Evolutionary conservation across 2,329 filamentous ascomycete species (phyloP).

Genomic region (Tolypocladium album): DNA sequence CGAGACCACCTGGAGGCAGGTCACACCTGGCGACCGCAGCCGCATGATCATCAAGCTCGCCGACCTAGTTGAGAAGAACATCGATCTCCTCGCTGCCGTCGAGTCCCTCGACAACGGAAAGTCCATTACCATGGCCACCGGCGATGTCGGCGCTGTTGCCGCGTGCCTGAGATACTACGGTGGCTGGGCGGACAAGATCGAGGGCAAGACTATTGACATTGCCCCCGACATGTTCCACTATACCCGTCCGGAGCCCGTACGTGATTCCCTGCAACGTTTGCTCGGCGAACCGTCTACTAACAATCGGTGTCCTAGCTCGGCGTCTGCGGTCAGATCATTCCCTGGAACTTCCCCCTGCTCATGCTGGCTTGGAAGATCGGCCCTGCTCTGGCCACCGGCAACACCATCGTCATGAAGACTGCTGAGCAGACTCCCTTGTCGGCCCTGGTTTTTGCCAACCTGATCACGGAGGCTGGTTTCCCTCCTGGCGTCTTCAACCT

Average conservation of each 20-base stretch:
- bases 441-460: conserved; percentile 50
- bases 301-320: conserved; percentile 33
- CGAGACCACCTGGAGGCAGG: conserved; percentile 58
- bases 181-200: conserved; percentile 87
- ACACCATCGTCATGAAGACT: conserved; percentile 63
- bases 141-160: conserved; percentile 58
- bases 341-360: conserved; percentile 78
- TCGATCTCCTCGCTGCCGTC: conserved; percentile 65
- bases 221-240: conserved; percentile 73
- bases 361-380: conserved; percentile 80
- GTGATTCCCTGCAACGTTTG: conserved; percentile 11
- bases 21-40: conserved; percentile 61
- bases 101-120: conserved; percentile 88
- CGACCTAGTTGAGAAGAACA: conserved; percentile 68
- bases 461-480: conserved; percentile 69
- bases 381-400: conserved; percentile 61
- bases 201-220: conserved; percentile 78
- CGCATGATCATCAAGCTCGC: conserved; percentile 65
- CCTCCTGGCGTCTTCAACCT: conserved; percentile 69
- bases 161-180: conserved; percentile 64
- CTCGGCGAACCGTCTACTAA: background rate
- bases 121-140: conserved; percentile 64
- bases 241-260: conserved; percentile 61
- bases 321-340: conserved; percentile 80
- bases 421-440: conserved; percentile 69